A percentile compares a stretch with the other conserved stretches of the same genome.
Conservation (phyloP, 2,329 filamentous ascomycete genomes). For the Alternaria panax region DNA sequence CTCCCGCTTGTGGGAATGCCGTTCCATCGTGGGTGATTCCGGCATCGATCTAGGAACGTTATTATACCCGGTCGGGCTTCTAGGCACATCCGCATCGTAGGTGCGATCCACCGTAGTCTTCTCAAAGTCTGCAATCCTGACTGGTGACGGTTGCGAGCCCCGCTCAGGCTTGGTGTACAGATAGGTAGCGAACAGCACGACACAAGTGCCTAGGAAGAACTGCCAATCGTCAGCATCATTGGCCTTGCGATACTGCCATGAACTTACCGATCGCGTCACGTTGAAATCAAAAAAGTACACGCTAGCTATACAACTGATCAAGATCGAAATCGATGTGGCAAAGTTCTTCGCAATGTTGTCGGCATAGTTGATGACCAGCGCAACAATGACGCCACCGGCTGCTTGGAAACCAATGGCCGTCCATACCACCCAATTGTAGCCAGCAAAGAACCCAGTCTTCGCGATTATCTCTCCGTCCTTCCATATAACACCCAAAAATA, state of each 20-base stretch:
- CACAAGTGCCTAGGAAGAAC: conserved; percentile 81
- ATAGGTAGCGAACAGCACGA: conserved; percentile 84
- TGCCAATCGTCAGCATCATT: conserved; percentile 49
- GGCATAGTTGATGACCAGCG: conserved; percentile 80
- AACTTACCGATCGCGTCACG: conserved; percentile 61
- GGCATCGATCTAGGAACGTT: conserved; percentile 26
- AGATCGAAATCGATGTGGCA: conserved; percentile 88
- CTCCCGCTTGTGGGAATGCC: conserved; percentile 35
- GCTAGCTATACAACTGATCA: conserved; percentile 85
- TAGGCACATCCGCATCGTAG: conserved; percentile 20
- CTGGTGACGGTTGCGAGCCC: conserved; percentile 61
- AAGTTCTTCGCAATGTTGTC: conserved; percentile 95
- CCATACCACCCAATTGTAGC: conserved; percentile 94
- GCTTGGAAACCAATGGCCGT: conserved; percentile 83
- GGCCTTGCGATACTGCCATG: background rate
- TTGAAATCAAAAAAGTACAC: conserved; percentile 84
- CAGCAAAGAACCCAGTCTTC: conserved; percentile 88
- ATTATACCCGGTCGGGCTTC: conserved; percentile 22
- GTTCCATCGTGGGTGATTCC: conserved; percentile 33
- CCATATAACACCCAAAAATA: conserved; percentile 85
- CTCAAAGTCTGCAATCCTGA: conserved; percentile 77
- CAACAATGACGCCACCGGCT: conserved; percentile 81
- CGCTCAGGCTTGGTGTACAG: conserved; percentile 77
- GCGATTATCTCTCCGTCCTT: conserved; percentile 86
- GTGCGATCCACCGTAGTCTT: conserved; percentile 68